Percentiles rank a stretch among this genome's conserved stretches.
Evolutionary conservation across 345 rosid genomes (phyloP).

Genomic region (Camelina sativa): DNA sequence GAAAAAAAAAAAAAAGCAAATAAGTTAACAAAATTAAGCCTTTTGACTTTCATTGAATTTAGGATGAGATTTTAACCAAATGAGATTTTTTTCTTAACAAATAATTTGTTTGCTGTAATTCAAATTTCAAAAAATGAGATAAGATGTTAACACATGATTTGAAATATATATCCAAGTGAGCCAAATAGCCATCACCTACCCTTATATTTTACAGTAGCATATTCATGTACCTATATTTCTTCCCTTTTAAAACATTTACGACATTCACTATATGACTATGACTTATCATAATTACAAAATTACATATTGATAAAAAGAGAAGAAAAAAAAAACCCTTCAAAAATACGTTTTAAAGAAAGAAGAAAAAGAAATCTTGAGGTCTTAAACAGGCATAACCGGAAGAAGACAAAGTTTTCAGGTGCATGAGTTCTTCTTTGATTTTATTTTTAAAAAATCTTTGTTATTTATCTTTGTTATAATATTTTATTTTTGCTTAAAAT

Average conservation of each 20-base stretch:
- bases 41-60: not conserved
- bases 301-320: not conserved
- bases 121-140: not conserved
- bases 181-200: not conserved
- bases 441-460: no score
- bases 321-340: no score
- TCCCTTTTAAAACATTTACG: not conserved
- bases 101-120: not conserved
- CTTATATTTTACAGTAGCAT: not conserved
- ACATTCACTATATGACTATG: not conserved
- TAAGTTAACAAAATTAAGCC: not conserved
- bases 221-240: not conserved
- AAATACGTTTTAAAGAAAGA: no score
- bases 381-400: not conserved
- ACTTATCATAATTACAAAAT: not conserved
- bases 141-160: not conserved
- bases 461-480: no score
- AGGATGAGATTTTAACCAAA: not conserved
- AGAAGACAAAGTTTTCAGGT: not conserved
- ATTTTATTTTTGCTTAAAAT: no score
- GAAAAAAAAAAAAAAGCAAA: not conserved
- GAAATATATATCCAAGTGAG: not conserved
- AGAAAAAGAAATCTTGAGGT: not conserved
- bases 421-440: no score
- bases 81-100: not conserved